Conservation (phyloP, 805 yeast species). For the Candida piceae region DNA sequence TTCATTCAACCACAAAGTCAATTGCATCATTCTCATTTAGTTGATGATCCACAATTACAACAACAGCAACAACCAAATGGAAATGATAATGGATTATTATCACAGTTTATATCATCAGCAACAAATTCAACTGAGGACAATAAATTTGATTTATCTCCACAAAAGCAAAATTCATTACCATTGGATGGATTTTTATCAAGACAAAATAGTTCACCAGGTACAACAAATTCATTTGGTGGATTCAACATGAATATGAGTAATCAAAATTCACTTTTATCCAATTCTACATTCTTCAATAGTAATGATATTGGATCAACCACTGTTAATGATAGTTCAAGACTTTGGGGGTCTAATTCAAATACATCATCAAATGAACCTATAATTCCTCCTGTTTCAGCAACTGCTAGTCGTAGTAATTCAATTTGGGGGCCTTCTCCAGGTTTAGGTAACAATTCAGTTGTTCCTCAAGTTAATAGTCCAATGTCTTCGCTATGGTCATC, state of each 20-base stretch:
- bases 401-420: conserved; percentile 15
- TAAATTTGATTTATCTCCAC: background rate
- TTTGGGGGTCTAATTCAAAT: conserved; percentile 11
- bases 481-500: conserved; percentile 12
- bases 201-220: conserved; percentile 9
- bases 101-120: conserved; percentile 18
- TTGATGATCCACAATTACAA: conserved; percentile 1
- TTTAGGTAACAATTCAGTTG: background rate
- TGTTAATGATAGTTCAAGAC: conserved; percentile 2
- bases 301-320: conserved; percentile 3
- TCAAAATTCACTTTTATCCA: conserved; percentile 3
- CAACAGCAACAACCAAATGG: conserved; percentile 9
- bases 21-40: background rate
- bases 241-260: background rate
- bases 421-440: conserved; percentile 18
- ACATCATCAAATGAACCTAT: conserved; percentile 3
- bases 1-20: conserved; percentile 3
- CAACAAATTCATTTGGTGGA: conserved; percentile 3
- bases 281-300: conserved; percentile 5
- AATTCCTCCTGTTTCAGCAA: conserved; percentile 2
- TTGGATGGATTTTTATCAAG: conserved; percentile 9
- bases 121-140: background rate
- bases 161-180: conserved; percentile 1
- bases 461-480: conserved; percentile 1
- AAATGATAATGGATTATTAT: conserved; percentile 33